Base-by-base conservation (phyloP, 2,329 filamentous ascomycete species). In the Talaromyces islandicus region DNA sequence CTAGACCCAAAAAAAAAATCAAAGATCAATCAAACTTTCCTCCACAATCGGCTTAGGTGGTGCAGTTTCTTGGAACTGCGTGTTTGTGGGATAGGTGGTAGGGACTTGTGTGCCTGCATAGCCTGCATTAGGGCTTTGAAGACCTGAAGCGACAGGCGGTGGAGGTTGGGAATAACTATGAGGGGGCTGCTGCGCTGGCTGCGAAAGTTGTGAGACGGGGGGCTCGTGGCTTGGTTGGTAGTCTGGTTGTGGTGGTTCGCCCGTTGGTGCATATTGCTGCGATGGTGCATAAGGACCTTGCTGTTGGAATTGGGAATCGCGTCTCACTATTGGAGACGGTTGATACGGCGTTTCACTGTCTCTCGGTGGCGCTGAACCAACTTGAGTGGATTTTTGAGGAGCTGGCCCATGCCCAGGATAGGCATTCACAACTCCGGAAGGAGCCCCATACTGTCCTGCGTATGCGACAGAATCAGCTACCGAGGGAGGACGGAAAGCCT, bases 1-100 rank as follows among this genome's bases (percentile, higher is more conserved):
- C 21, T 19, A 56, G 30, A 7, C 54, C 58, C 7, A 27, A 63
- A 25, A 51, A 43, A 19, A 56, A 35, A 41, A 38, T 58, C 66
- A 71, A 60, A 71, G 62, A 58, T 71, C 70, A 60, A 71, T 71
- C 56, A 71, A 58, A 60, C 69, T 71, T 60, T 71, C 70, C 51
- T 71, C 70, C 12, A 69, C 68, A 6, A 62, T 63, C 2, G 69
- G 67, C 43, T 65, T 66, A 27, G 68, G 54, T 9, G 64, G 61
- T 10, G 64, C 30, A 29, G 68, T 60, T 52, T 68, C 66, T 60
- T 66, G 63, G 35, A 64, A 59, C 25, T 67, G 66, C 48, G 58
- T 57, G 17, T 63, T 63, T n/a, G 59, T 55, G 29, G 57, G 63
- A 51, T 65, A 55, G 17, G 60, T 59, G 17, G 60, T 58, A 50